Conservation (phyloP, 2,329 filamentous ascomycete species). For the Exophiala phaeomuriformis region DNA sequence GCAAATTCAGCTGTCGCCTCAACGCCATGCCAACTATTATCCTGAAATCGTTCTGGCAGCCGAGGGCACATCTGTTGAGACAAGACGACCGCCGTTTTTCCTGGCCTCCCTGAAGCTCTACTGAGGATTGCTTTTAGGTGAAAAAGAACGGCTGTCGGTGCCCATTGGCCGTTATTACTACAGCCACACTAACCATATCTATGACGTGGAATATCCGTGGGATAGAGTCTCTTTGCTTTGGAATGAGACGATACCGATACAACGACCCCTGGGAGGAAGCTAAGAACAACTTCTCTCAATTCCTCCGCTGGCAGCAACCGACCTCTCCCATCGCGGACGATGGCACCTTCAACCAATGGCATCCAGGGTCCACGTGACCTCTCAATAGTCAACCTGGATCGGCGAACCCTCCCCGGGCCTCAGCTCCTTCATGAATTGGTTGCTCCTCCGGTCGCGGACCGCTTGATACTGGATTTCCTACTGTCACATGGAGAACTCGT, state of each 20-base stretch:
- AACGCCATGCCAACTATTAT: neutral
- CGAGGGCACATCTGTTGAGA: neutral
- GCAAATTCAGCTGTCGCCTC: neutral
- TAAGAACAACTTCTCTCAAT: neutral
- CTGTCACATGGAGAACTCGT: slow-evolving; percentile 41
- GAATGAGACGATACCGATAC: neutral
- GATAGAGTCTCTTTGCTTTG: neutral
- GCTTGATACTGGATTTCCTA: slow-evolving; percentile 58
- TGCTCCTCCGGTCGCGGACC: slow-evolving; percentile 32
- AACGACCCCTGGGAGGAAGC: neutral
- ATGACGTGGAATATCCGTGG: slow-evolving; percentile 3
- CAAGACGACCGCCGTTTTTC: neutral
- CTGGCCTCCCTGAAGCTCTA: neutral
- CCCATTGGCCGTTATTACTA: too few relatives aligned
- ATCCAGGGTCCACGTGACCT: slow-evolving; percentile 29
- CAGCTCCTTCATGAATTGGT: slow-evolving; percentile 58
- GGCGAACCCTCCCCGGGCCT: slow-evolving; percentile 48
- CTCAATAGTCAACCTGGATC: slow-evolving; percentile 54
- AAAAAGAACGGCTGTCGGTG: neutral
- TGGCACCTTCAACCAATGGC: slow-evolving; percentile 3
- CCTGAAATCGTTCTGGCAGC: neutral
- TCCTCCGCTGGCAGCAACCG: neutral
- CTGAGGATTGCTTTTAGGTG: neutral
- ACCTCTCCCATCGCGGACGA: neutral
- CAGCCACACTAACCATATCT: neutral